Evolutionary conservation across 345 rosid species (phyloP), one percentile per base, ranked within the genome.

Genomic region (Psidium guajava): DNA sequence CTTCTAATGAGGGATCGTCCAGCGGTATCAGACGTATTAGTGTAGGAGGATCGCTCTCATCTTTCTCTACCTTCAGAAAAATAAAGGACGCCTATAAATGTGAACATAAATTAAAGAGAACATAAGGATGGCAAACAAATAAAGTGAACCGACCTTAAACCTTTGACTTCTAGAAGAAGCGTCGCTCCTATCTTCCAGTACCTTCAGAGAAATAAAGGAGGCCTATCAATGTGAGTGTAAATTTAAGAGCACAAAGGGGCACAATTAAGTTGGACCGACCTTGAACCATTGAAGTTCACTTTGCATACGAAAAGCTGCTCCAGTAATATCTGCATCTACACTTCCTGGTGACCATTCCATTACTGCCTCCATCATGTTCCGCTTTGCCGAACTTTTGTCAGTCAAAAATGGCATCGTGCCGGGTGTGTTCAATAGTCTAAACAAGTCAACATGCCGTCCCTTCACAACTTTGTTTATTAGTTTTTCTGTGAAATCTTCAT

Each of bases 201-300:
- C 73, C 73, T 27, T 59, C 36, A n/a, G 8, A 59, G 27, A 59
- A 59, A 58, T 58, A 25, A 59, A n/a, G 36, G 69, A 15, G 1
- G 8, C 9, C 36, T 11, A 6, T 6, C 6, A 58, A n/a, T 27
- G 73, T 59, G 27, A 59, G 1, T n/a, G 20, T 12, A 27, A 6
- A 13, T 59, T n/a, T 2, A 0, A 59, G 36, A 6, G 3, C 73
- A 59, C 36, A 6, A 0, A 59, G 27, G 18, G 73, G 9, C 27
- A 11, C 6, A 10, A 77, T 40, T 36, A 5, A 82, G 55, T 28
- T n/a, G 0, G 15, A n/a, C 36, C 11, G 2, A 82, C 83, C 83
- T 82, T n/a, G 22, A 82, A n/a, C 83, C 83, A 82, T 24, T 82
- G 57, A 13, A 82, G 13, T 51, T 82, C 83, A 11, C 40, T 82